Evolutionary conservation across 225 moss, liverwort and hornwort species (phyloP), one percentile per base, ranked within the genome.

Genomic region (Marchantia paleacea): DNA sequence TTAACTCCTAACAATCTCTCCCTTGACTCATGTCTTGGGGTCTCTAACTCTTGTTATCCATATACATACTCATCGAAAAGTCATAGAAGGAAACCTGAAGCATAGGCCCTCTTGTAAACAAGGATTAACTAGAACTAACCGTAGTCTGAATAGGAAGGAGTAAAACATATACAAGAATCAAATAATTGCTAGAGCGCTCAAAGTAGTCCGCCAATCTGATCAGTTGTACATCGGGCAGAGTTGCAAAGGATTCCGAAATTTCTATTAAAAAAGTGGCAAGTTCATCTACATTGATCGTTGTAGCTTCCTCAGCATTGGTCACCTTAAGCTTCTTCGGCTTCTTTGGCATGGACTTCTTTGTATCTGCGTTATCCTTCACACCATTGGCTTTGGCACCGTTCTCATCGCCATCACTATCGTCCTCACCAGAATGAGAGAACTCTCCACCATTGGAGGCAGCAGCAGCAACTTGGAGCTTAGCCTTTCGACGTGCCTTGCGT

Each of bases 271-370:
- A 99, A 13, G 80, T 81, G 10, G 92, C 73, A 71, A 99, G 91
- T 83, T 91, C 87, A 52, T 84, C 81, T 18, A 73, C 51, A 85
- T 92, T 91, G 55, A 95, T 95, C 0, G 90, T 90, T 10, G 92
- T 91, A 84, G 93, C 99, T 14, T 93, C 93, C 77, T 95, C 92
- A 6, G 82, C 78, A 18, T 94, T 92, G 50, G 92, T 87, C 48
- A 92, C 92, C 86, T 92, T 99, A 0, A 95, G 92, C 82, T 99
- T 95, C 85, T 95, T 99, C 15, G 91, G 78, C 81, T 95, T 99
- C 92, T 94, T 99, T 26, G 81, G 76, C 82, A 92, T 99, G 0
- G 87, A 66, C 76, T 89, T 93, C 87, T 92, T 99, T 65, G 77
- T 51, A 31, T 85, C 90, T 29, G 50, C 85, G 14, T 83, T 80